Evolutionary conservation across 148 eudicot genomes (phyloP), one percentile per base, ranked within the genome.

Genomic region (Persicaria tinctoria): DNA sequence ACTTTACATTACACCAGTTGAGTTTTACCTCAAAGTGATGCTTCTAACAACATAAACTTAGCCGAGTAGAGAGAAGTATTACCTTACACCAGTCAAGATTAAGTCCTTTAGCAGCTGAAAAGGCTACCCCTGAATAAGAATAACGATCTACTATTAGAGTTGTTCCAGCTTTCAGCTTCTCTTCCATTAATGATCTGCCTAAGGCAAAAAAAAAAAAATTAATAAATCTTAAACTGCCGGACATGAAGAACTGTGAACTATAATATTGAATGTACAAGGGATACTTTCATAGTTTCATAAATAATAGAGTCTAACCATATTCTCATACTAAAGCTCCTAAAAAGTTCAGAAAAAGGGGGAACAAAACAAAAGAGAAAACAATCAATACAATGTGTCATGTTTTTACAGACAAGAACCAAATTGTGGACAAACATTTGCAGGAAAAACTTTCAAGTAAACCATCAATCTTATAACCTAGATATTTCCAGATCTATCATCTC

Each of bases 11-110:
- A 23, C 38, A 32, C 53, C 16, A 2, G 5, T 32, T 9, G 68
- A 8, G 20, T 1, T 14, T 18, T 44, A 59, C 8, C 47, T 23
- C 62, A 13, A 32, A 32, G 7, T 6, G 14, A 63, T 27, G 16
- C 48, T 14, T 14, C 6, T 76, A 51, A 72, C 11, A 23, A 63
- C 11, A 1, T n/a, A 46, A 1, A 48, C 68, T 18, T 11, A 27
- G 54, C 53, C 32, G 41, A 72, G 5, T 0, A 9, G 38, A 14
- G 16, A 5, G 47, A 17, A 54, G 5, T 7, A 48, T 77, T 83
- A 95, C 99, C 97, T 95, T 95, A 73, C 99, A 95, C 97, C 99
- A 95, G 18, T 92, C 87, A 66, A 92, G 74, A 81, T 89, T 86
- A 70, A 95, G 89, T 78, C 99, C 99, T 84, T 95, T 95, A 53